Percentiles rank a stretch among this genome's conserved stretches.
phyloP scores from a whole-genome alignment of 345 rosid genomes.

The Populus tremula region DNA sequence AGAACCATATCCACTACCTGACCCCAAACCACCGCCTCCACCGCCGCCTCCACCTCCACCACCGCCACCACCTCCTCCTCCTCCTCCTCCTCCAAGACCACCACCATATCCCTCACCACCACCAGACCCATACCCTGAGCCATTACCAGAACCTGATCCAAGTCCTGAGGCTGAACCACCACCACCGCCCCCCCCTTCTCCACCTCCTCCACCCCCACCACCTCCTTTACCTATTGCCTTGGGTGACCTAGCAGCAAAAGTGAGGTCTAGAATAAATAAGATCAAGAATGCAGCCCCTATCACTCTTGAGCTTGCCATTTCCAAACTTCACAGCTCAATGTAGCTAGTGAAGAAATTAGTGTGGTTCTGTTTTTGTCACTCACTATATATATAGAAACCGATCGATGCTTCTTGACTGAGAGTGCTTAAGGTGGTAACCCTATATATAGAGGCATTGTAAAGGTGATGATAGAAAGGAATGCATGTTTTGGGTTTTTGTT shows the following conservation, averaged over 20 bases:
- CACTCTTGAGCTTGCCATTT: conserved; percentile 32
- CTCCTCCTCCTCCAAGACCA: conserved; percentile 2
- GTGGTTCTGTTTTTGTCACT: not conserved
- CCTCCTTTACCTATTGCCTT: conserved; percentile 14
- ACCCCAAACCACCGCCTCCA: conserved; percentile 4
- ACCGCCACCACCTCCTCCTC: not conserved
- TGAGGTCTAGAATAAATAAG: conserved; percentile 41
- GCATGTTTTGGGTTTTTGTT: not conserved
- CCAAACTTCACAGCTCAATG: not conserved
- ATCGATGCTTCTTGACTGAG: not conserved
- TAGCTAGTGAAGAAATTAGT: not conserved
- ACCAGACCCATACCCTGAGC: conserved; percentile 46
- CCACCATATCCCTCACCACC: conserved; percentile 14
- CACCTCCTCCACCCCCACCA: conserved; percentile 45
- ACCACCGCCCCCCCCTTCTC: conserved; percentile 42
- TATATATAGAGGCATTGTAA: conserved; percentile 16
- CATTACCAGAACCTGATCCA: conserved; percentile 34
- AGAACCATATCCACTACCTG: conserved; percentile 11
- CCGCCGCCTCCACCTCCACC: not conserved
- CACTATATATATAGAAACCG: not conserved
- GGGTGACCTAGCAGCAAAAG: conserved; percentile 43
- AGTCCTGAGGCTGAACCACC: conserved; percentile 10
- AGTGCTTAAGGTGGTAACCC: conserved; percentile 5
- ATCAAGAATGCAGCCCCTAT: conserved; percentile 41
- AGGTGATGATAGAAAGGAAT: not conserved